Conservation (phyloP, 768 basidiomycete species). For the Leccinum truebloodii region DNA sequence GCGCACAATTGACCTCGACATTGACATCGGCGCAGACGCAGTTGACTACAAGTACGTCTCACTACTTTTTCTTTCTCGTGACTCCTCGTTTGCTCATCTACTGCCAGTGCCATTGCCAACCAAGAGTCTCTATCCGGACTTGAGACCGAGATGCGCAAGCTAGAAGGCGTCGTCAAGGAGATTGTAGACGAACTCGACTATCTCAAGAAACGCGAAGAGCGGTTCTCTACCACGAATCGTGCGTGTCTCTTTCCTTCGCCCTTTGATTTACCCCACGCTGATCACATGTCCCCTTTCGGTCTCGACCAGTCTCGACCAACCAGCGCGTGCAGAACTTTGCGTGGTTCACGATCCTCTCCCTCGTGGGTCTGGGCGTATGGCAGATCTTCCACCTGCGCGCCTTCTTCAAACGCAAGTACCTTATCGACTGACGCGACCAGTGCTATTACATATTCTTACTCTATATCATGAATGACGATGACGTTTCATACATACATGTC, state of each 20-base stretch:
- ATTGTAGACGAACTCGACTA: constrained; percentile 92
- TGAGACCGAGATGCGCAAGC: constrained; percentile 97
- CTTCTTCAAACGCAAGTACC: constrained; percentile 95
- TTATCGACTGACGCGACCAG: constrained; percentile 67
- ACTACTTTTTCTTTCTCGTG: neutral
- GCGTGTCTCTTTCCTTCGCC: constrained; percentile 30
- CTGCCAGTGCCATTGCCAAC: constrained; percentile 89
- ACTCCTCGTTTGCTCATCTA: neutral
- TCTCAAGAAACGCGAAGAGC: constrained; percentile 85
- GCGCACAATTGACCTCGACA: constrained; percentile 86
- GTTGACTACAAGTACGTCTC: constrained; percentile 95
- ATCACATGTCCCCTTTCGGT: neutral
- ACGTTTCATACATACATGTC: neutral
- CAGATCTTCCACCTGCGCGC: constrained; percentile 92
- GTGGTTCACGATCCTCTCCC: constrained; percentile 79
- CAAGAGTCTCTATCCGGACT: constrained; percentile 94
- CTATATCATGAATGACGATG: constrained; percentile 1
- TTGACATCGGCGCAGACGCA: constrained; percentile 98
- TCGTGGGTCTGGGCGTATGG: constrained; percentile 85
- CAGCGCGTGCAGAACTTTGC: constrained; percentile 90
- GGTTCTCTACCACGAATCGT: constrained; percentile 90
- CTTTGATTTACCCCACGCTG: neutral
- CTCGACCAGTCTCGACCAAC: constrained; percentile 80
- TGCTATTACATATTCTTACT: constrained; percentile 4
- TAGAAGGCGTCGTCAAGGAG: constrained; percentile 94